phyloP scores from a whole-genome alignment of 331 rosid genomes.

The Prunus yedoensis region DNA sequence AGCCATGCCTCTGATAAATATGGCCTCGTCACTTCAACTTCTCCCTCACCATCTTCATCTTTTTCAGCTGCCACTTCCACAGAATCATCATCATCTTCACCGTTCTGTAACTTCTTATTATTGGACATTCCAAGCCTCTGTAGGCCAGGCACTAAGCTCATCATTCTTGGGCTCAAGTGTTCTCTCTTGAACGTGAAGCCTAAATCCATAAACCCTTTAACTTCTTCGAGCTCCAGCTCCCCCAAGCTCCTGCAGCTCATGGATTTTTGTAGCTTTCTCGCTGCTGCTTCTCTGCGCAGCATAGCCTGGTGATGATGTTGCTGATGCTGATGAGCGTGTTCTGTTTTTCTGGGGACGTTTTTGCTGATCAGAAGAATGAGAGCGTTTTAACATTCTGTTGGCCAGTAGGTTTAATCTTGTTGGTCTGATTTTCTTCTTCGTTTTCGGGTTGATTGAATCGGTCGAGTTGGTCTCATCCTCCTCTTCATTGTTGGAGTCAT shows the following conservation, averaged over 20 bases:
- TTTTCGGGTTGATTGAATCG: not conserved
- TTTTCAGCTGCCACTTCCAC: slow-evolving; percentile 6
- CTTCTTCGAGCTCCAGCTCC: slow-evolving; percentile 83
- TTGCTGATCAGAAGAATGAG: slow-evolving; percentile 27
- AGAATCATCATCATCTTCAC: not conserved
- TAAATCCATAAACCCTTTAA: slow-evolving; percentile 80
- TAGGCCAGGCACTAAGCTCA: slow-evolving; percentile 72
- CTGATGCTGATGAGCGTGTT: slow-evolving; percentile 25
- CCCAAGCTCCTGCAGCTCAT: slow-evolving; percentile 64
- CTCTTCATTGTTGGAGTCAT: slow-evolving; percentile 35
- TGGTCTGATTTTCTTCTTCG: slow-evolving; percentile 22
- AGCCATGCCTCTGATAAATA: slow-evolving; percentile 91
- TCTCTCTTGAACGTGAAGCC: slow-evolving; percentile 72
- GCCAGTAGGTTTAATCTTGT: slow-evolving; percentile 25
- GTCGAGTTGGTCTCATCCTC: not conserved
- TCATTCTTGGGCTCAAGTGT: slow-evolving; percentile 53
- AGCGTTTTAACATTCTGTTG: slow-evolving; percentile 26
- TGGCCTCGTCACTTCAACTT: slow-evolving; percentile 49
- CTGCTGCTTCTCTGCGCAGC: not conserved
- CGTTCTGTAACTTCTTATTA: not conserved
- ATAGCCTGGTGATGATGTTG: not conserved
- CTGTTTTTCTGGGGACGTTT: not conserved
- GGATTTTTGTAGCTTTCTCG: slow-evolving; percentile 46
- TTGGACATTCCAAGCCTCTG: slow-evolving; percentile 44
- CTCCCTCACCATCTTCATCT: slow-evolving; percentile 15